A percentile compares a stretch with the other conserved stretches of the same genome.
Evolutionary conservation across 2,329 filamentous ascomycete species (phyloP).

Genomic region (Thermochaetoides dissita): DNA sequence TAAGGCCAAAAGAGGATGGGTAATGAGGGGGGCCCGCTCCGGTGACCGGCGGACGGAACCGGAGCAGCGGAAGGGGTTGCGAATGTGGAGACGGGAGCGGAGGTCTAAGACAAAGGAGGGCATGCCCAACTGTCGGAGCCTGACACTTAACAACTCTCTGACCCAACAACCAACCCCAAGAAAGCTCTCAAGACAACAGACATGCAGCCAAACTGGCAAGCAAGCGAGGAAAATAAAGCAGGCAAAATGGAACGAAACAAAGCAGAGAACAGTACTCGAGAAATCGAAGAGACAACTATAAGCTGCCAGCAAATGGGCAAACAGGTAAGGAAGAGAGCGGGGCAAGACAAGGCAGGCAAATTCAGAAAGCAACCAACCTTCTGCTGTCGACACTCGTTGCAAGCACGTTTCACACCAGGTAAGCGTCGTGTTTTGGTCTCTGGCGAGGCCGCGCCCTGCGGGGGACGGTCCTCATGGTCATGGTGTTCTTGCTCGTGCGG

Average conservation of each 20-base stretch:
- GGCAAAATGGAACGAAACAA: slow-evolving; percentile 5
- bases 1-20: neutral
- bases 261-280: slow-evolving; percentile 27
- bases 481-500: slow-evolving; percentile 36
- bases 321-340: too few relatives aligned
- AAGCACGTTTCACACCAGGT: slow-evolving; percentile 62
- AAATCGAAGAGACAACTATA: neutral
- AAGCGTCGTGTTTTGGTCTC: slow-evolving; percentile 30
- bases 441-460: slow-evolving; percentile 24
- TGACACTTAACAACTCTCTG: too few relatives aligned
- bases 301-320: too few relatives aligned
- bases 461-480: slow-evolving; percentile 40
- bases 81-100: slow-evolving; percentile 3
- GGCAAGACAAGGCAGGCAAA: too few relatives aligned
- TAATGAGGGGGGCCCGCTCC: neutral
- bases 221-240: neutral
- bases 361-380: slow-evolving; percentile 34
- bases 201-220: too few relatives aligned
- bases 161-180: too few relatives aligned
- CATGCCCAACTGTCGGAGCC: too few relatives aligned
- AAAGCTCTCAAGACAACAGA: too few relatives aligned
- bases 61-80: slow-evolving; percentile 1
- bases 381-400: slow-evolving; percentile 75
- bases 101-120: neutral
- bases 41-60: slow-evolving; percentile 1